Evolutionary conservation across 345 rosid species (phyloP).

Genomic region (Eucalyptus cloeziana): DNA sequence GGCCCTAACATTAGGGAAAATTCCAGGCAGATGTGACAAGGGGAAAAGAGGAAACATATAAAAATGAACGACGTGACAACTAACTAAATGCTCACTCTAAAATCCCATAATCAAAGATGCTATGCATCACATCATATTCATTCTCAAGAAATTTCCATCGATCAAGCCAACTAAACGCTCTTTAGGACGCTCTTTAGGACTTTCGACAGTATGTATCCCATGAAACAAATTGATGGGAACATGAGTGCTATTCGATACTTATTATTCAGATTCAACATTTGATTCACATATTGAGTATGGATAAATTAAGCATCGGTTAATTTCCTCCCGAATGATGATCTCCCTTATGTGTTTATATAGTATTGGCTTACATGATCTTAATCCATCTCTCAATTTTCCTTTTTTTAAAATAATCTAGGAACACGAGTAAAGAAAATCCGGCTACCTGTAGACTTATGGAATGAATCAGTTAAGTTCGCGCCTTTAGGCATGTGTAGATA

Average conservation of each 20-base stretch:
- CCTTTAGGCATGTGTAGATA: not conserved
- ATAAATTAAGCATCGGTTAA: not conserved
- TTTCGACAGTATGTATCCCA: not conserved
- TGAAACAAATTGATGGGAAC: not conserved
- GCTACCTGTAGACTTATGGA: not conserved
- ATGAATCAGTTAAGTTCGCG: not conserved
- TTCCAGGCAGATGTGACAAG: not conserved
- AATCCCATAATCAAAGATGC: not conserved
- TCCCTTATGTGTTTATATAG: not conserved
- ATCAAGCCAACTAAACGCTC: not conserved
- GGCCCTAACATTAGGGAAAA: not conserved
- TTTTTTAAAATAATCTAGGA: not conserved
- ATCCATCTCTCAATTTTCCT: not conserved
- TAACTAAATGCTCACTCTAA: not conserved
- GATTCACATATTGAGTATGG: not conserved
- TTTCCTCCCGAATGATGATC: not conserved
- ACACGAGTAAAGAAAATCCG: rapidly evolving
- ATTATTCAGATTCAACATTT: rapidly evolving
- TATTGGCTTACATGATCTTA: not conserved
- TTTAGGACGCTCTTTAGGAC: not conserved
- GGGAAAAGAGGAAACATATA: not conserved
- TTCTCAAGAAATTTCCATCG: not conserved
- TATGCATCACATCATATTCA: not conserved
- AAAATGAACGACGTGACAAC: not conserved
- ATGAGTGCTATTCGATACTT: not conserved